These are phyloP conservation scores for Triticum urartu DNA, from an alignment of 176 grass and related monocot species.

Conservation along the genomic window DNA sequence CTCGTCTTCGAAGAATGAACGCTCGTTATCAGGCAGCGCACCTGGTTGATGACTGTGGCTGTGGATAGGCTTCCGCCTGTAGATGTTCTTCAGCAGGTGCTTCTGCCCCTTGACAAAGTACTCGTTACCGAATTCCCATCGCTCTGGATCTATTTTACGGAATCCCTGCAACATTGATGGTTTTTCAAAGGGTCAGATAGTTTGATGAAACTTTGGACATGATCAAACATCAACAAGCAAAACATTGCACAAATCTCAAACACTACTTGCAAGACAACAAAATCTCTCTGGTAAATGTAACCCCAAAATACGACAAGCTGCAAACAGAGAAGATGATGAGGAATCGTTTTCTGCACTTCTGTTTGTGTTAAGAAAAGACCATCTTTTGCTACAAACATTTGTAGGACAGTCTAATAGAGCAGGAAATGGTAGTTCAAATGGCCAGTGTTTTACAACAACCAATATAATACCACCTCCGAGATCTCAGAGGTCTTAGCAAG, in stretches of 20 bases:
- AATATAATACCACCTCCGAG: neutral
- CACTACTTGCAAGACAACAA: neutral
- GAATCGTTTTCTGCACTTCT: neutral
- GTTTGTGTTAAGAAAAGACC: neutral
- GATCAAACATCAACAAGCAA: slow-evolving; percentile 20
- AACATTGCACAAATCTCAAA: neutral
- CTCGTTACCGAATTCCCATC: slow-evolving; percentile 94
- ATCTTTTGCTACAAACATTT: neutral
- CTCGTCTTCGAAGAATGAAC: slow-evolving; percentile 77
- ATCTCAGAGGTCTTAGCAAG: neutral
- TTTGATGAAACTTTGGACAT: neutral
- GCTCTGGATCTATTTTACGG: slow-evolving; percentile 87
- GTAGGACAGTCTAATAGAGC: neutral
- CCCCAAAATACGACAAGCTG: neutral
- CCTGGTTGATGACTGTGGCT: slow-evolving; percentile 76
- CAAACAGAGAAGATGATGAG: neutral
- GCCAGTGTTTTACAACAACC: neutral
- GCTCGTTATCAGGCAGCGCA: slow-evolving; percentile 51
- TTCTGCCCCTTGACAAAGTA: slow-evolving; percentile 85
- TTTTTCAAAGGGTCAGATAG: neutral
- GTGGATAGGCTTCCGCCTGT: slow-evolving; percentile 91
- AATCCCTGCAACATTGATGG: slow-evolving; percentile 66
- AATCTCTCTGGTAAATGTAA: neutral
- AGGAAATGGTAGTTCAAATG: slow-evolving; percentile 2
- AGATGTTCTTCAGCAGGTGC: slow-evolving; percentile 86